Conservation (phyloP, 2,329 filamentous ascomycete genomes). For the Biscogniauxia sp. region DNA sequence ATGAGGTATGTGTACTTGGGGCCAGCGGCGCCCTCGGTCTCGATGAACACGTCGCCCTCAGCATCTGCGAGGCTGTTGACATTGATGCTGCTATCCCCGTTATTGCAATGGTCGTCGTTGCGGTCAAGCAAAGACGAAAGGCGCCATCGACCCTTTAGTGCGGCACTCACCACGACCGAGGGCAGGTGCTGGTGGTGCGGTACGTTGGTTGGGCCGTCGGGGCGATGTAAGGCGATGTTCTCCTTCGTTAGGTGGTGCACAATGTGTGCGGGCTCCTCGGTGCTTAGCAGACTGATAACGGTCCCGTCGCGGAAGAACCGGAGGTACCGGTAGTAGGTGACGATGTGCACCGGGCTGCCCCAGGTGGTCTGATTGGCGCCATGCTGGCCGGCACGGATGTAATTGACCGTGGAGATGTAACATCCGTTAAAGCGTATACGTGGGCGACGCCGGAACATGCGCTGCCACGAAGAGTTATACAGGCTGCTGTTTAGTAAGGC, state of each 20-base stretch:
- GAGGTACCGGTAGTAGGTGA: slow-evolving; percentile 97
- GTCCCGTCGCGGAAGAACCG: slow-evolving; percentile 92
- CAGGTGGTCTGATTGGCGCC: slow-evolving; percentile 71
- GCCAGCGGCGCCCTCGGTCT: slow-evolving; percentile 76
- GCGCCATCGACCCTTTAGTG: slow-evolving; percentile 57
- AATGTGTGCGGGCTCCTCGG: slow-evolving; percentile 78
- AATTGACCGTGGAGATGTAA: slow-evolving; percentile 97
- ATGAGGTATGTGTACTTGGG: slow-evolving; percentile 81
- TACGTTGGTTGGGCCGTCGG: slow-evolving; percentile 20
- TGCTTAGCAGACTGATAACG: slow-evolving; percentile 76
- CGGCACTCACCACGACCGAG: slow-evolving; percentile 63
- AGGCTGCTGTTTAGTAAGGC: slow-evolving; percentile 39
- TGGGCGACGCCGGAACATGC: slow-evolving; percentile 78
- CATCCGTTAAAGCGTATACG: slow-evolving; percentile 91
- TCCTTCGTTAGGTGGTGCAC: slow-evolving; percentile 79
- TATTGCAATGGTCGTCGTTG: slow-evolving; percentile 23
- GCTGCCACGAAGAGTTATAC: slow-evolving; percentile 56
- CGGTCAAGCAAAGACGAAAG: slow-evolving; percentile 38
- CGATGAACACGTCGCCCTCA: slow-evolving; percentile 73
- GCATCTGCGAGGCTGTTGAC: slow-evolving; percentile 33
- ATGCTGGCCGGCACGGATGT: slow-evolving; percentile 77
- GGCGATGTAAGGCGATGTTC: slow-evolving; percentile 52
- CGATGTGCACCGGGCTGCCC: slow-evolving; percentile 83
- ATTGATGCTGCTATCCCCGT: slow-evolving; percentile 8
- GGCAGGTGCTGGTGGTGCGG: slow-evolving; percentile 37